phyloP scores from a whole-genome alignment of 164 flowering plant species.

The Vitis labrusca region DNA sequence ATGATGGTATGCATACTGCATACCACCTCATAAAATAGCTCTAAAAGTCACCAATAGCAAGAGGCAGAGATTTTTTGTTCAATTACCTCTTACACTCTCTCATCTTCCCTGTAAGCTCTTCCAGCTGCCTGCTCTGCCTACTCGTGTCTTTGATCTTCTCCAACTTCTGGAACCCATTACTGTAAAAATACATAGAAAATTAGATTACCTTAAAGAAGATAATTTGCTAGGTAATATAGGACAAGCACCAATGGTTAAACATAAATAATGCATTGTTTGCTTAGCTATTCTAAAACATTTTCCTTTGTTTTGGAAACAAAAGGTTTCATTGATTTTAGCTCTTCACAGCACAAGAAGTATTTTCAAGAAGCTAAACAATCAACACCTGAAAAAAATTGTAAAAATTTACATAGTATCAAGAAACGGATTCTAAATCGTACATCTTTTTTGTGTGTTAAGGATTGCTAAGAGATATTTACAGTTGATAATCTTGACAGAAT shows the following conservation, averaged over 20 bases:
- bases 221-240: conserved; percentile 2
- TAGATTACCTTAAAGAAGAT: not conserved
- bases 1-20: too few relatives aligned
- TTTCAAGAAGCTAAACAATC: too few relatives aligned
- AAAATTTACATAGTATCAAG: too few relatives aligned
- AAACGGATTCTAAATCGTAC: too few relatives aligned
- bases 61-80: not conserved
- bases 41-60: not conserved
- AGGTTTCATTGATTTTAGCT: too few relatives aligned
- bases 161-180: conserved; percentile 94
- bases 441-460: too few relatives aligned
- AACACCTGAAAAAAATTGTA: too few relatives aligned
- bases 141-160: conserved; percentile 81
- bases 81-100: conserved; percentile 88
- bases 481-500: too few relatives aligned
- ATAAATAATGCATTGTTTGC: not conserved
- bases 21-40: not conserved
- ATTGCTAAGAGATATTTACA: too few relatives aligned
- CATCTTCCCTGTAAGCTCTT: conserved; percentile 90
- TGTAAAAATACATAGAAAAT: conserved; percentile 22
- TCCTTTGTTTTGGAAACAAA: too few relatives aligned
- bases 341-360: too few relatives aligned
- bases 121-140: conserved; percentile 83
- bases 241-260: not conserved
- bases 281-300: too few relatives aligned